Evolutionary conservation across 2,329 filamentous ascomycete genomes (phyloP).

Genomic region (Hypoxylon sp.): DNA sequence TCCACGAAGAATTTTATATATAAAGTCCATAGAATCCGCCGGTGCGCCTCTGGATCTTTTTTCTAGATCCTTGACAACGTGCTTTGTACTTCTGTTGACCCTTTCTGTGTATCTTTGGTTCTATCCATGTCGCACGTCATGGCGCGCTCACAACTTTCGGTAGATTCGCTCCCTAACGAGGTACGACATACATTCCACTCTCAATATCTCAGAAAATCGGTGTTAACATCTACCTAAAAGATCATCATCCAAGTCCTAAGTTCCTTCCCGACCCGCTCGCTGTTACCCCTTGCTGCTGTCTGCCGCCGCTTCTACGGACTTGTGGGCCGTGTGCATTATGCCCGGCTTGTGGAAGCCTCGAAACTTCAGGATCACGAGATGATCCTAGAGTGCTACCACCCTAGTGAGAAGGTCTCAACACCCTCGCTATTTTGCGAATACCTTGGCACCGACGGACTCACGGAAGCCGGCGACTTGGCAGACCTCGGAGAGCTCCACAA

Average conservation of each 20-base stretch:
- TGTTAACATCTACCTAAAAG: conserved; percentile 53
- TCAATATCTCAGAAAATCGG: not conserved
- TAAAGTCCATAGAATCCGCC: conserved; percentile 29
- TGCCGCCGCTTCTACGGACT: conserved; percentile 75
- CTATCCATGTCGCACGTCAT: conserved; percentile 50
- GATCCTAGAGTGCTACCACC: conserved; percentile 85
- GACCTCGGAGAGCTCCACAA: conserved; percentile 61
- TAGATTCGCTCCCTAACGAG: conserved; percentile 57
- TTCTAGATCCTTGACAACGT: conserved; percentile 42
- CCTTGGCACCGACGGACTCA: conserved; percentile 73
- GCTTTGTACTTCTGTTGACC: conserved; percentile 36
- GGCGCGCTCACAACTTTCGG: conserved; percentile 45
- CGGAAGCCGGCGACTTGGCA: conserved; percentile 57
- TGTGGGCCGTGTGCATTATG: conserved; percentile 74
- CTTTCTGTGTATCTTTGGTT: conserved; percentile 40
- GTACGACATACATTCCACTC: conserved; percentile 43
- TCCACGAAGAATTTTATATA: conserved; percentile 31
- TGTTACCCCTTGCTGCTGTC: conserved; percentile 71
- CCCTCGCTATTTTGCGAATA: conserved; percentile 78
- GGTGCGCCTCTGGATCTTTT: conserved; percentile 10
- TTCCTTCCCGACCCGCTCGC: conserved; percentile 63
- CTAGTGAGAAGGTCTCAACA: conserved; percentile 76
- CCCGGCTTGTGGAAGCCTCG: conserved; percentile 72
- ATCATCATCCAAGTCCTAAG: conserved; percentile 67
- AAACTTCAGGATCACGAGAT: conserved; percentile 74